Evolutionary conservation across 2,329 filamentous ascomycete genomes (phyloP), one percentile per base, ranked within the genome.

Genomic region (Arthrobotrys entomopaga): DNA sequence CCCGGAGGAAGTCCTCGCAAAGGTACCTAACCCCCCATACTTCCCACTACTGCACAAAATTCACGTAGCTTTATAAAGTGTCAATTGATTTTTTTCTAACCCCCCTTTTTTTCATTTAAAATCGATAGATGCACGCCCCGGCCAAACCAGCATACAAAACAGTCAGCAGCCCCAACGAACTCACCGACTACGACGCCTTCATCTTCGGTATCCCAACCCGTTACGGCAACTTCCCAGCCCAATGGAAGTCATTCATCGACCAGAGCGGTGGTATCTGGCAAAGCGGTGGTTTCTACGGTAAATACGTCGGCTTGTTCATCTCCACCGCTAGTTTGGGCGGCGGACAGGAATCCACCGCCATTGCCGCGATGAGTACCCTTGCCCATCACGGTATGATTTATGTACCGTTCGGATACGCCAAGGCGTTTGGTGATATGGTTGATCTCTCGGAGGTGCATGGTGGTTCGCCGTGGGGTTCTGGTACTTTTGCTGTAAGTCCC

Each of bases 201-300:
- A 89, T 99, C 77, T 87, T 98, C 79, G 95, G 95, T 78, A 95
- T 98, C 82, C 95, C 95, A 73, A 99, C 95, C 59, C 88, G 95
- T 78, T 99, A 92, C 84, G 95, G 95, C 79, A 98, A 96, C 88
- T 97, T 97, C 87, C 93, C 94, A 56, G 91, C 90, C 16, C 95
- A 99, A 84, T 97, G 91, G 91, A 97, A 95, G 86, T 81, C 88
- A 48, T 94, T 93, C 86, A 96, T 93, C 91, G 95, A 99, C 85
- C 87, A 87, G 83, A 93, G 92, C 22, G 94, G 94, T 80, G 85
- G 87, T 78, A 91, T 95, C 82, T 98, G 95, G 95, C 83, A 86
- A 75, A 82, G 83, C 13, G 94, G 94, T 76, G 88, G 85, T 78
- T 93, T 87, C 85, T 88, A 86, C 83, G 93, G 93, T 84, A 98